Evolutionary conservation across 1,284 basidiomycete species (phyloP), one percentile per base, ranked within the genome.

Genomic region (Tilletia setariae): DNA sequence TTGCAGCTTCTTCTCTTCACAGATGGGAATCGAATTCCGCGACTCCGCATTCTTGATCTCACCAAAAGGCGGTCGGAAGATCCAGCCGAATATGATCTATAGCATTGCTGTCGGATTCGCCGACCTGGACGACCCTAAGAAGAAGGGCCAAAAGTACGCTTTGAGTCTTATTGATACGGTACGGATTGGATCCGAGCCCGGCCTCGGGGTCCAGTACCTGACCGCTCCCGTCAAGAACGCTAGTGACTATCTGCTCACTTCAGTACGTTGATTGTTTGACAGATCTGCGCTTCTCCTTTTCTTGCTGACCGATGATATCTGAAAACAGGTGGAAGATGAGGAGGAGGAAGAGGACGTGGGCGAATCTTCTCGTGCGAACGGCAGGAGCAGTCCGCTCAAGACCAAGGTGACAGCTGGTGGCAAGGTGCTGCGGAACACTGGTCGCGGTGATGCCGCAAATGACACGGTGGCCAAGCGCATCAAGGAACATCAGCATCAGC

Each of bases 161-260:
- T 84, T 98, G n/a, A 90, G 92, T 66, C 86, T 98, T 44, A 89
- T 90, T 15, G 95, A 98, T 82, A 98, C 94, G 0, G 87, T 98
- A 70, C 89, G 90, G 73, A 85, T 97, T 62, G 56, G 56, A 25
- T 13, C 56, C 28, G 90, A 89, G 44, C 82, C 87, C 51, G 89
- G 88, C 67, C 88, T 89, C 1, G 65, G 76, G 0, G 85, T 86
- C 32, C 66, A 70, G 2, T 87, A 91, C 72, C 85, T 98, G 53
- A 95, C 93, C 0, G 90, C 93, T 69, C 93, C 92, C 4, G 76
- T 78, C 1, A 70, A 72, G 25, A 70, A 70, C 67, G 74, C 75
- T 65, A 63, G 23, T 16, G 43, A 63, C 19, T 44, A 25, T 28
- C n/a, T 63, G 23, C 28, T 63, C 40, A 63, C 40, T 42, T 44